Percentiles rank a stretch among this genome's conserved stretches.
Evolutionary conservation across 2,329 filamentous ascomycete species (phyloP).

Genomic region (Aspergillus spinulosporus): DNA sequence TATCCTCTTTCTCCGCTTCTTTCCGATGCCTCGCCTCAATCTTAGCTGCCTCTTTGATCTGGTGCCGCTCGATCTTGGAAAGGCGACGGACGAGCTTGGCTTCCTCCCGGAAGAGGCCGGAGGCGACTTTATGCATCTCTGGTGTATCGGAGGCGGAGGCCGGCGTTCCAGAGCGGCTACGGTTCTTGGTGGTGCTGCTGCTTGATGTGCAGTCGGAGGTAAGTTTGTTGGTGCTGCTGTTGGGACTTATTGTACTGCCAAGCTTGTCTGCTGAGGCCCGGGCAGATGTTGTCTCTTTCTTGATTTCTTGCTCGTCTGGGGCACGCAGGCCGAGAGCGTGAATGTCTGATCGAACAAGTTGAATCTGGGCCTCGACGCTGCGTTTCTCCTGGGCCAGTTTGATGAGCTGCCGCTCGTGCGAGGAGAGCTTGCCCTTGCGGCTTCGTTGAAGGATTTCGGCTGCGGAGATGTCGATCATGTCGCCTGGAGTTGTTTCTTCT

Average conservation of each 20-base stretch:
- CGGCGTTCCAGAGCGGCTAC: constrained; percentile 11
- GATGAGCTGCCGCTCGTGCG: constrained; percentile 45
- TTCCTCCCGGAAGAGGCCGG: constrained; percentile 35
- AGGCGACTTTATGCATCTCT: constrained; percentile 32
- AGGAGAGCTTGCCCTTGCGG: constrained; percentile 34
- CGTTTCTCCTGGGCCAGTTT: constrained; percentile 45
- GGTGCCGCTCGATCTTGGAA: constrained; percentile 44
- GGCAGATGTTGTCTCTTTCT: not conserved
- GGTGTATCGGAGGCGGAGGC: constrained; percentile 21
- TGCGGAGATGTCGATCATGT: constrained; percentile 24
- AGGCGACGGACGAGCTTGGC: constrained; percentile 41
- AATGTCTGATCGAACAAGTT: constrained; percentile 36
- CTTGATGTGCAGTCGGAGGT: constrained; percentile 17
- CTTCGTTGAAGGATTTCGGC: constrained; percentile 30
- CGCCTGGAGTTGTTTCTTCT: constrained; percentile 22
- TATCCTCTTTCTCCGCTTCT: constrained; percentile 46
- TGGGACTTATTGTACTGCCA: constrained; percentile 16
- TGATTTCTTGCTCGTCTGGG: constrained; percentile 17
- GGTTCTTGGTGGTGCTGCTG: constrained; percentile 14
- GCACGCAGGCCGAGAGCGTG: constrained; percentile 27
- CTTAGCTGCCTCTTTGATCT: constrained; percentile 43
- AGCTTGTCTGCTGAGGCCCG: constrained; percentile 17
- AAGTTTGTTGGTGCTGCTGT: constrained; percentile 16
- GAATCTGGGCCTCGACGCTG: constrained; percentile 40
- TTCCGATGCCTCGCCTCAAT: constrained; percentile 41